A percentile compares a stretch with the other conserved stretches of the same genome.
Evolutionary conservation across 73 alveolate species (phyloP).

Genomic region (Breviolum minutum): DNA sequence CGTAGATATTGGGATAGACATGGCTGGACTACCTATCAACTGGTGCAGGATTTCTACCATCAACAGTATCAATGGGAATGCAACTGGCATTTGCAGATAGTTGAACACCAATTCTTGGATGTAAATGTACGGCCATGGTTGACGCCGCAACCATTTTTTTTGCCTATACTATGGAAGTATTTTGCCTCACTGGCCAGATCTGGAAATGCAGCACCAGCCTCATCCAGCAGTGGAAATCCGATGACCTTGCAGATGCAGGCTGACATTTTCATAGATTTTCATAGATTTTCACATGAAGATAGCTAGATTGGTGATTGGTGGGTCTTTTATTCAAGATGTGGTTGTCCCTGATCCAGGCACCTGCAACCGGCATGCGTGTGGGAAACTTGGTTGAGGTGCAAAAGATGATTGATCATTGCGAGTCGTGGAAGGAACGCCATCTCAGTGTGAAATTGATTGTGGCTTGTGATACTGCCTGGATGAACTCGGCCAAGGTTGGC

Average conservation of each 20-base stretch:
- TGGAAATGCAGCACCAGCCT: not conserved
- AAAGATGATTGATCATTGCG: too few species aligned
- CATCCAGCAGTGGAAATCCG: slow-evolving; percentile 3
- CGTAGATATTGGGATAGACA: too few species aligned
- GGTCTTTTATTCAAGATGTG: too few species aligned
- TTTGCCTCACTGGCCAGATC: not conserved
- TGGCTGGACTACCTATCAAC: too few species aligned
- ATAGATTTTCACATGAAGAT: too few species aligned
- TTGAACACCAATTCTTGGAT: not conserved
- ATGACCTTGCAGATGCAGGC: slow-evolving; percentile 26
- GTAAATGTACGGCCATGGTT: not conserved
- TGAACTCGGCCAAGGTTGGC: not conserved
- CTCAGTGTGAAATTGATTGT: not conserved
- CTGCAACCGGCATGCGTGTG: not conserved
- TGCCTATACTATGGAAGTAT: too few species aligned
- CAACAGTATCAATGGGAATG: too few species aligned
- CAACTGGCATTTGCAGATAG: too few species aligned
- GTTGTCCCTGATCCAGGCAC: not conserved
- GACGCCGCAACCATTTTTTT: not conserved
- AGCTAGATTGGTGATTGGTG: too few species aligned
- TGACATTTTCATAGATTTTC: too few species aligned
- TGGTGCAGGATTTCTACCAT: too few species aligned
- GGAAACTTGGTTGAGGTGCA: not conserved
- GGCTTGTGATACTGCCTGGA: not conserved
- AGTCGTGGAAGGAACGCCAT: too few species aligned